A percentile compares a stretch with the other conserved stretches of the same genome.
Conservation (phyloP, 345 rosid genomes). For the Corymbia maculata region DNA sequence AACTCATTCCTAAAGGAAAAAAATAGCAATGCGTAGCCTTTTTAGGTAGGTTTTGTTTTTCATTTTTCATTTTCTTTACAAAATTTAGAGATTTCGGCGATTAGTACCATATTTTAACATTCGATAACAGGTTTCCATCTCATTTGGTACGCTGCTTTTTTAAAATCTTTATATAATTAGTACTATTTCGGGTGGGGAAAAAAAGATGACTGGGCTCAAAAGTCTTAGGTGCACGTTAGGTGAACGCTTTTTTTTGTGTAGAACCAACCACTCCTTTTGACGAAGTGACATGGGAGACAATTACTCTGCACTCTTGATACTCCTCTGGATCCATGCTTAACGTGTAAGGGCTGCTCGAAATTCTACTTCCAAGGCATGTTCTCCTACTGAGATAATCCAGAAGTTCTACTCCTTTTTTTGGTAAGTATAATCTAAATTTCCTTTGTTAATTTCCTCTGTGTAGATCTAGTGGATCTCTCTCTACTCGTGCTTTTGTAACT, state of each 20-base stretch:
- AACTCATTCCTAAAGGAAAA: no score
- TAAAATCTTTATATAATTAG: no score
- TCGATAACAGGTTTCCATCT: rapidly evolving
- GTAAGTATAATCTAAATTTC: no score
- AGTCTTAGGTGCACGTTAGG: not conserved
- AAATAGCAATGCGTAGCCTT: rapidly evolving
- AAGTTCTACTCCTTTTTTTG: no score
- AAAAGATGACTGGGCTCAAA: rapidly evolving
- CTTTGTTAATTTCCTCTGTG: rapidly evolving
- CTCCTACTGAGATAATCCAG: not conserved
- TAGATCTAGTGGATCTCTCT: not conserved
- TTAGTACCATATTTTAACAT: no score
- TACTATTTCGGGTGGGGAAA: rapidly evolving
- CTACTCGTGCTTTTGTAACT: rapidly evolving
- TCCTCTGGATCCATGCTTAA: not conserved
- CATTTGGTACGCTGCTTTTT: not conserved
- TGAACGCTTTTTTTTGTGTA: not conserved
- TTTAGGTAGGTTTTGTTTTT: no score
- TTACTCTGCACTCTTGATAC: no score
- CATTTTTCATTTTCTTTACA: no score
- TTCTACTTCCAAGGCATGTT: no score
- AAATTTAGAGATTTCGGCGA: no score
- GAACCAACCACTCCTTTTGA: not conserved
- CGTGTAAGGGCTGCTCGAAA: not conserved
- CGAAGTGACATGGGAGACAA: no score